phyloP scores from a whole-genome alignment of 352 stramenopile genomes.

The Globisporangium perplexum region DNA sequence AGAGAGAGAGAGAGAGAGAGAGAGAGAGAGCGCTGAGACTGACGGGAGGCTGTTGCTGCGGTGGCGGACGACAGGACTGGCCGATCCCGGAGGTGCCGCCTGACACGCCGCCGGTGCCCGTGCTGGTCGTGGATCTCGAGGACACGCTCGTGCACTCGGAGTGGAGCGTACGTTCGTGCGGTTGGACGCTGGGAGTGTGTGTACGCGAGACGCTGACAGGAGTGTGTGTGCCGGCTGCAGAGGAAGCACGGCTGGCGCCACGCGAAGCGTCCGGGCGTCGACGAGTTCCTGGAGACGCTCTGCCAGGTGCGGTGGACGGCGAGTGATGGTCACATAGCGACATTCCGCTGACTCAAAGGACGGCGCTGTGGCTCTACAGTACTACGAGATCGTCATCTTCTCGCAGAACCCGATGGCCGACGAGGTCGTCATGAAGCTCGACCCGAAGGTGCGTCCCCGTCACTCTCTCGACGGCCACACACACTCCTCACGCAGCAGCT shows the following conservation, averaged over 20 bases:
- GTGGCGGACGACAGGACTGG: no score
- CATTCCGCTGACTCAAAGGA: neutral
- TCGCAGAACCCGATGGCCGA: conserved; percentile 81
- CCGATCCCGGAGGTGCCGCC: conserved; percentile 74
- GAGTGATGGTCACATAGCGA: neutral
- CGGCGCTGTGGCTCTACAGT: conserved; percentile 19
- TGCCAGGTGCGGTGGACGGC: conserved; percentile 33
- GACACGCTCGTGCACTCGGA: conserved; percentile 86
- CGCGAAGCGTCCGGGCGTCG: conserved; percentile 78
- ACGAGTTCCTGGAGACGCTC: conserved; percentile 82
- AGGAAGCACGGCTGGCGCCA: conserved; percentile 86
- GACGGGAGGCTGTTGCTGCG: no score
- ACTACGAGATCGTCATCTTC: conserved; percentile 88
- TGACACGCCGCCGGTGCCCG: conserved; percentile 68
- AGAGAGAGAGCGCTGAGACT: no score
- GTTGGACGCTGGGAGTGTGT: neutral
- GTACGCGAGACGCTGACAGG: neutral
- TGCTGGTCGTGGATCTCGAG: conserved; percentile 83
- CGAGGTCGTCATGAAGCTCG: conserved; percentile 73
- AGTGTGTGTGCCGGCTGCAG: conserved; percentile 19
- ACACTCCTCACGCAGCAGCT: neutral
- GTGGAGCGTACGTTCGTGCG: conserved; percentile 66
- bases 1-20: no score
- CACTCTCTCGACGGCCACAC: neutral
- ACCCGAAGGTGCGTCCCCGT: conserved; percentile 46